Percentiles rank a stretch among this genome's conserved stretches.
phyloP scores from a whole-genome alignment of 306 rosid species.

The Lotus japonicus region DNA sequence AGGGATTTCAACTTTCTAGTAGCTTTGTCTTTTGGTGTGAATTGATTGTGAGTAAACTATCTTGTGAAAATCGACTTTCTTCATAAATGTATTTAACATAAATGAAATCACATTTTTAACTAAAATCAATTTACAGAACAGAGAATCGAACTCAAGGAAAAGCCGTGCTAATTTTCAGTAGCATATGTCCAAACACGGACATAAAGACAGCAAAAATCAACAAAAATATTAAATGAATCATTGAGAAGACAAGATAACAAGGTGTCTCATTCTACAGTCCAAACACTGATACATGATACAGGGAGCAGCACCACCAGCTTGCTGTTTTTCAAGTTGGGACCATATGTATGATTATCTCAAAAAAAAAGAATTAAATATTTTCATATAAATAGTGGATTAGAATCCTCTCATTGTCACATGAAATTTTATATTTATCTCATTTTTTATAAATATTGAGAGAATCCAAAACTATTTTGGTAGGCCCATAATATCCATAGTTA shows the following conservation, averaged over 20 bases:
- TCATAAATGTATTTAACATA: too few relatives aligned
- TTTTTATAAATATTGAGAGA: too few relatives aligned
- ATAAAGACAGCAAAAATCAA: conserved; percentile 6
- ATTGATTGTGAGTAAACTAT: too few relatives aligned
- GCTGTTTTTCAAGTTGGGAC: not conserved
- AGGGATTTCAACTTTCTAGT: too few relatives aligned
- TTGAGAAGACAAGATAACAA: not conserved
- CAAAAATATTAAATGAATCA: not conserved
- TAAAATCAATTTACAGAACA: too few relatives aligned
- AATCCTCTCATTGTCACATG: too few relatives aligned
- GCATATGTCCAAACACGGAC: not conserved
- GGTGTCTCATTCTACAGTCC: conserved; percentile 12
- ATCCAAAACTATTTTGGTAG: too few relatives aligned
- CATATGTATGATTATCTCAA: conserved; percentile 13
- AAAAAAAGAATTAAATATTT: not conserved
- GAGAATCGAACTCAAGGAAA: not conserved
- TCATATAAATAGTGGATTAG: not conserved
- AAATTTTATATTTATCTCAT: too few relatives aligned
- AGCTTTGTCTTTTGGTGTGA: too few relatives aligned
- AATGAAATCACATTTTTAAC: too few relatives aligned
- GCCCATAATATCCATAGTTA: too few relatives aligned
- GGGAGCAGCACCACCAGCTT: not conserved
- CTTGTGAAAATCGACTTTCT: too few relatives aligned
- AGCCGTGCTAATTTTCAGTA: not conserved
- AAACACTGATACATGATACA: not conserved